Percentiles rank a stretch among this genome's conserved stretches.
Conservation (phyloP, 139 green algal genomes). For the Volvox africanus region DNA sequence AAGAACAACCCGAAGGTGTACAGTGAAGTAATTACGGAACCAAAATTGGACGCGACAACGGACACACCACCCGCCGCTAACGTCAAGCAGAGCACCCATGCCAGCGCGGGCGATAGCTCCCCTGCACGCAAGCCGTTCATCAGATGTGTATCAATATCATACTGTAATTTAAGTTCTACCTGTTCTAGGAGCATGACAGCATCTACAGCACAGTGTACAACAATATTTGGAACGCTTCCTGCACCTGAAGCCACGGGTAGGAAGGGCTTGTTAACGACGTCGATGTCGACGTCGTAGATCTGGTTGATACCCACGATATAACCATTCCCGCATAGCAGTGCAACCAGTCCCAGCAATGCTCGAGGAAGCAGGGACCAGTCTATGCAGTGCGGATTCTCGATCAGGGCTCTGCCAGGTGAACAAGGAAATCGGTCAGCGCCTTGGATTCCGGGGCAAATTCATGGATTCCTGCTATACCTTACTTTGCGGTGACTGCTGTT, state of each 20-base stretch:
- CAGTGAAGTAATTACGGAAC: constrained; percentile 87
- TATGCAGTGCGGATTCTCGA: constrained; percentile 83
- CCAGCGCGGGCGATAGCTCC: constrained; percentile 71
- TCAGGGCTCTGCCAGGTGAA: constrained; percentile 62
- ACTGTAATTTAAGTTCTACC: too few relatives aligned
- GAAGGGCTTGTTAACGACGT: constrained; percentile 99
- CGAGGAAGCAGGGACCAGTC: constrained; percentile 92
- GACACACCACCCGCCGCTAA: constrained; percentile 84
- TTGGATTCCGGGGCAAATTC: background rate
- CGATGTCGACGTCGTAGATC: constrained; percentile 97
- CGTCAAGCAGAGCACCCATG: constrained; percentile 79
- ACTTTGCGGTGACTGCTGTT: constrained; percentile 77
- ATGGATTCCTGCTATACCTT: constrained; percentile 8
- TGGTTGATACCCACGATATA: constrained; percentile 99
- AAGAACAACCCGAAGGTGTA: constrained; percentile 95
- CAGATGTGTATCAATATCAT: too few relatives aligned
- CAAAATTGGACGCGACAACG: constrained; percentile 90
- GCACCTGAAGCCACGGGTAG: constrained; percentile 93
- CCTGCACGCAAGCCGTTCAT: constrained; percentile 41
- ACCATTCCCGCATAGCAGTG: constrained; percentile 96
- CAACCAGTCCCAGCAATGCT: constrained; percentile 88
- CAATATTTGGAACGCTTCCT: background rate
- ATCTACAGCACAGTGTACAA: background rate
- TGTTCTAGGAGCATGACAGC: too few relatives aligned
- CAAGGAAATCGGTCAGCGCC: background rate